Base-by-base conservation (phyloP, 192 early-diverging fungal genomes). In the Dissophora globulifera region DNA sequence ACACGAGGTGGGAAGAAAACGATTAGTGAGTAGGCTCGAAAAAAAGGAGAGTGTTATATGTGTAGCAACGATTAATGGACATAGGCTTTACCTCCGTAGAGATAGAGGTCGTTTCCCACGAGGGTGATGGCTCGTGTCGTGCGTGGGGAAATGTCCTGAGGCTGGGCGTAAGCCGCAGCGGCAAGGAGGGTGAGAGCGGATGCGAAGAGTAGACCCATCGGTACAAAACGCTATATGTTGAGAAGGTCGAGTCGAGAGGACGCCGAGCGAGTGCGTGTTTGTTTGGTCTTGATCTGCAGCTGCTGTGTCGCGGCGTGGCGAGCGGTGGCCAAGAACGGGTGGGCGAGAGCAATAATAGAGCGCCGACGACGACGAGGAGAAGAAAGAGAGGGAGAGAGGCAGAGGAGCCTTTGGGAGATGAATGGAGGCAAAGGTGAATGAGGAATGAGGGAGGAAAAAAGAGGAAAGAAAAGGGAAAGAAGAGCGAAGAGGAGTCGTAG, bases 111-210 rank as follows among this genome's bases (percentile, higher is more conserved):
- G 20, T 65, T 33, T 38, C 58, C 71, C 16, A 75, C 50, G 13
- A 75, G 25, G 15, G 71, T 50, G 22, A 75, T 66, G 4, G 71
- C 71, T 26, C 50, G 33, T 17, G 71, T 59, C 13, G 71, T 23
- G 26, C 71, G 71, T 2, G 71, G 20, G 19, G 71, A 42, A 0
- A 47, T 57, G 15, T 13, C 29, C 41, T 60, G 55, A 9, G 71
- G 71, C 33, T 75, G 71, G 50, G 71, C 71, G 25, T 42, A 53
- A 33, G 62, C 57, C 45, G 60, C 40, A 9, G 69, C 53, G 15
- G 30, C 55, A 11, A 72, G 16, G 19, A 58, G 15, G 23, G 61
- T 58, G 31, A 70, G 10, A 23, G 33, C 48, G 1, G 59, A 41
- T 53, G 46, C 22, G 45, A 38, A 41, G 6, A 55, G 31, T 29